These are phyloP conservation scores for Phytophthora hybrid DNA, from an alignment of 352 stramenopile genomes.

Conservation along the genomic window DNA sequence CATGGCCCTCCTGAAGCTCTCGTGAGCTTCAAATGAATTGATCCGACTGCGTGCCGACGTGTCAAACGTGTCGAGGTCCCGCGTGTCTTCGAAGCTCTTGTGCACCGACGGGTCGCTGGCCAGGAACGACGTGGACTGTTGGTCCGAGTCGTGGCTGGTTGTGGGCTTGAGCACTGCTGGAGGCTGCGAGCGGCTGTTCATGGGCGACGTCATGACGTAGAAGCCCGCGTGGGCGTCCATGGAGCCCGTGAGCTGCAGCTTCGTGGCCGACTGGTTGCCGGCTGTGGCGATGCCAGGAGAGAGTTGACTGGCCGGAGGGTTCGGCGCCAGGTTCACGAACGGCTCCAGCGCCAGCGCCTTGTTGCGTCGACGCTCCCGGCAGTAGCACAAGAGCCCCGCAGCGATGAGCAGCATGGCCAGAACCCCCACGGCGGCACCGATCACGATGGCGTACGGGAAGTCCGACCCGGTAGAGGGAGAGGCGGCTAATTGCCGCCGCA, in stretches of 20 bases:
- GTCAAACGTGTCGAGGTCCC: constrained; percentile 32
- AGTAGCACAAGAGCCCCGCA: constrained; percentile 32
- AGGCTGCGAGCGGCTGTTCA: constrained; percentile 9
- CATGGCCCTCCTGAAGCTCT: constrained; percentile 39
- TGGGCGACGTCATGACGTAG: constrained; percentile 48
- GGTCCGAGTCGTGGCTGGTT: constrained; percentile 13
- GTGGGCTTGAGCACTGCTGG: constrained; percentile 27
- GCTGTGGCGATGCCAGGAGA: constrained; percentile 37
- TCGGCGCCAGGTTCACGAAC: constrained; percentile 43
- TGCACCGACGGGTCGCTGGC: constrained; percentile 16
- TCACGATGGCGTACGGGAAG: constrained; percentile 41
- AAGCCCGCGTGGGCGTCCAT: constrained; percentile 31
- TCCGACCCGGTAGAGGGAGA: constrained; percentile 19
- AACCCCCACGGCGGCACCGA: constrained; percentile 40
- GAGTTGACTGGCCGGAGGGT: constrained; percentile 29
- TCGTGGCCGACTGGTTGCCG: constrained; percentile 20
- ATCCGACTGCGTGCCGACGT: constrained; percentile 36
- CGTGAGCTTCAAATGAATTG: constrained; percentile 36
- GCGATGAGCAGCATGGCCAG: constrained; percentile 39
- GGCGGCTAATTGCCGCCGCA: constrained; percentile 6
- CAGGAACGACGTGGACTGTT: constrained; percentile 13
- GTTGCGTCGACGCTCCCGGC: constrained; percentile 38
- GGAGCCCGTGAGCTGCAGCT: constrained; percentile 13
- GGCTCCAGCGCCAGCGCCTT: constrained; percentile 41
- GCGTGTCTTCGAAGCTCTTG: constrained; percentile 25